Evolutionary conservation across 306 rosid species (phyloP).

Genomic region (Comarum palustre): DNA sequence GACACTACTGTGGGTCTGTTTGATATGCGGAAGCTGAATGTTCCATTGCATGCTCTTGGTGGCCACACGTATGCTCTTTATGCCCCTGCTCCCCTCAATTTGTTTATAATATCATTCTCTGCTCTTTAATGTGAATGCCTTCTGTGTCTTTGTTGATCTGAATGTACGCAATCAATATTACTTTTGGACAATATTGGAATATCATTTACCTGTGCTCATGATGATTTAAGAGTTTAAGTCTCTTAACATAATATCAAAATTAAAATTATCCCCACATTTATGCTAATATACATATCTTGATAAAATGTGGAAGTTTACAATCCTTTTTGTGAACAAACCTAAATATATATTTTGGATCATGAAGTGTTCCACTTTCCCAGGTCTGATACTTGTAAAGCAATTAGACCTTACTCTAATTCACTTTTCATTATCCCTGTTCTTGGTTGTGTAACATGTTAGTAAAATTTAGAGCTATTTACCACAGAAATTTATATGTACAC

Average conservation of each 20-base stretch:
- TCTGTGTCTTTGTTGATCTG: background rate
- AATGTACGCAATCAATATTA: background rate
- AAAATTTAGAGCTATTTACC: background rate
- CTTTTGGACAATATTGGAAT: background rate
- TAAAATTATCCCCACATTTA: background rate
- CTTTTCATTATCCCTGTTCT: background rate
- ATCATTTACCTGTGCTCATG: background rate
- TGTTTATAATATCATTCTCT: background rate
- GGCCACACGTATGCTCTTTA: slow-evolving; percentile 65
- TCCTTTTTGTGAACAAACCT: background rate
- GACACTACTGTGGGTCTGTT: slow-evolving; percentile 75
- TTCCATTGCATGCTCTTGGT: slow-evolving; percentile 65
- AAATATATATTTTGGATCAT: background rate
- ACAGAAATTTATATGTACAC: background rate
- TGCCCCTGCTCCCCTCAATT: background rate
- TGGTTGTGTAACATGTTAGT: background rate
- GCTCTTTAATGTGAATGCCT: background rate
- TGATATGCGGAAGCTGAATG: slow-evolving; percentile 67
- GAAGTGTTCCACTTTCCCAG: background rate
- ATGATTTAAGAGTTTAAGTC: background rate
- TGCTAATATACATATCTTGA: background rate
- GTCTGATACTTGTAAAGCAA: background rate
- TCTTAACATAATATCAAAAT: background rate
- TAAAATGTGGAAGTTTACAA: background rate
- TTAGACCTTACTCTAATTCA: background rate